Percentiles rank a stretch among this genome's conserved stretches.
phyloP scores from a whole-genome alignment of 2,329 filamentous ascomycete species.

The Phialemoniopsis sp. region DNA sequence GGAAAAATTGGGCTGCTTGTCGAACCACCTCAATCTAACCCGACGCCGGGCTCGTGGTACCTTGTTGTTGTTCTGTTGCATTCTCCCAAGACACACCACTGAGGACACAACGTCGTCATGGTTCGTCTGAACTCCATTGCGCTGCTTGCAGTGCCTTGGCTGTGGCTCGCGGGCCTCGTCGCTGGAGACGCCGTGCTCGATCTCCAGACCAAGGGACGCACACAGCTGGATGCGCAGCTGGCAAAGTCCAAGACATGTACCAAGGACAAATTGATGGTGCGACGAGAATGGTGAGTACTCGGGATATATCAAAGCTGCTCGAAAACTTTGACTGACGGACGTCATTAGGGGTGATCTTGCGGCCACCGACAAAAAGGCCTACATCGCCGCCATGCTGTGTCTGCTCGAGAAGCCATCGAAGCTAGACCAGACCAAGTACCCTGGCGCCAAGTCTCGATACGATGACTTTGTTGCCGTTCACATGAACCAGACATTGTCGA shows the following conservation, averaged over 20 bases:
- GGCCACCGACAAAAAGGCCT: conserved; percentile 18
- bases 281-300: conserved; percentile 18
- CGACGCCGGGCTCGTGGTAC: too few species aligned
- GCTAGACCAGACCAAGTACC: conserved; percentile 17
- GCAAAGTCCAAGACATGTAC: conserved; percentile 25
- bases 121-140: too few species aligned
- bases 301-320: too few species aligned
- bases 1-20: too few species aligned
- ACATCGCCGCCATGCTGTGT: conserved; percentile 26
- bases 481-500: conserved; percentile 25
- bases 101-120: too few species aligned
- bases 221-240: conserved; percentile 16
- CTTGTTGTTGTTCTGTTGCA: too few species aligned
- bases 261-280: conserved; percentile 20
- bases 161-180: background rate
- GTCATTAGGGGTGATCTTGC: conserved; percentile 19
- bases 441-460: conserved; percentile 22
- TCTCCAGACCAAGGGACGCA: conserved; percentile 19
- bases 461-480: conserved; percentile 32
- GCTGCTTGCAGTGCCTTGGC: too few species aligned
- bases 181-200: conserved; percentile 18
- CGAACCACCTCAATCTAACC: too few species aligned
- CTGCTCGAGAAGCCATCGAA: conserved; percentile 25
- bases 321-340: background rate
- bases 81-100: too few species aligned